Base-by-base conservation (phyloP, 2,329 filamentous ascomycete species). In the Calonectria ilicicola region DNA sequence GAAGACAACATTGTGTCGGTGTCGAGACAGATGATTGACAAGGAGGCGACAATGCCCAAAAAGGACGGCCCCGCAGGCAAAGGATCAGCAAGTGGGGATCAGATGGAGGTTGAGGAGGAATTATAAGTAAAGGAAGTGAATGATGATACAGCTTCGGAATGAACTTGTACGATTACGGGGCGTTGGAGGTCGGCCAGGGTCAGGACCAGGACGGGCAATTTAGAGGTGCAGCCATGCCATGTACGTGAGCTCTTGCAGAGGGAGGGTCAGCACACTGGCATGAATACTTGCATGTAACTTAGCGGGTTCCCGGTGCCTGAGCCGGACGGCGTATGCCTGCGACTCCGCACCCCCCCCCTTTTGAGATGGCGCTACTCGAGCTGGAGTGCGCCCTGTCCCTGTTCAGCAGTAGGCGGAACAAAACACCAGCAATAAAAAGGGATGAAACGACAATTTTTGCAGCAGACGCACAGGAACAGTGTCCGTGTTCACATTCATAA, bases 1-100 rank as follows among this genome's bases (percentile, higher is more conserved):
- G 97, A 99, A 87, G 97, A 99, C 90, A 99, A 99, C 86, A 99
- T 99, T 76, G 97, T 99, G 15, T 95, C 95, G 4, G 96, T 99
- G n/a, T 97, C 95, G 76, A 91, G 96, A 83, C 97, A 98, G 85
- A 98, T 99, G 96, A 98, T 99, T 81, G 97, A 98, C 87, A 98
- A 98, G 87, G 97, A 99, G 85, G 97, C 97, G 4, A 97, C 95
- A 6, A 94, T 98, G 85, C 95, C 96, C 23, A 93, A 91, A 83
- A 93, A 93, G 85, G 89, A 93, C 72, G 82, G 80, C 15, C 84
- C 84, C 69, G 84, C 84, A 17, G 82, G 81, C 44, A 88, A 89
- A 76, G 89, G 87, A 42, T 84, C 86, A 66, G 82, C 83, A n/a
- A 89, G 89, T 70, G 90, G 86, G 19, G 89, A 92, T 62, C 82